phyloP scores from a whole-genome alignment of 768 basidiomycete species.

The Fistulinella prunicolor region DNA sequence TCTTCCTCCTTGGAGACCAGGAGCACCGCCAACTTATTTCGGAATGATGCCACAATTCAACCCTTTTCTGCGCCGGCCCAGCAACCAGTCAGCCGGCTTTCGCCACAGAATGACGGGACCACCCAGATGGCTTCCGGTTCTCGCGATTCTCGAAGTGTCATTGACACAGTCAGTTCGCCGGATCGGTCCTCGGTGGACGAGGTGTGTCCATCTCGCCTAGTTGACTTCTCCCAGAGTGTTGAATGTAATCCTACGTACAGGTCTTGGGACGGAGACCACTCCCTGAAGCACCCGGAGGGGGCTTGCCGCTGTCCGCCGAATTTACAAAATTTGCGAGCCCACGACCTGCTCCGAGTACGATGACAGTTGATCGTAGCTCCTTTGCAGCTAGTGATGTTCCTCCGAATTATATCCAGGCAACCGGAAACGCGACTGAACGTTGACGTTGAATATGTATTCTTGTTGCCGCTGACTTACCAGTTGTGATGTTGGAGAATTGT shows the following conservation, averaged over 20 bases:
- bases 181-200: conserved; percentile 15
- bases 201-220: conserved; percentile 6
- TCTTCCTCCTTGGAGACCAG: conserved; percentile 24
- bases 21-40: conserved; percentile 7
- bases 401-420: conserved; percentile 24
- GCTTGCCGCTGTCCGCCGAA: conserved; percentile 13
- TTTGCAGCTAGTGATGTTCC: conserved; percentile 17
- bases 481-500: too few relatives aligned
- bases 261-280: conserved; percentile 16
- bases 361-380: conserved; percentile 12
- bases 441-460: neutral
- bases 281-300: conserved; percentile 22
- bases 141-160: conserved; percentile 13
- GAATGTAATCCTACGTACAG: conserved; percentile 10
- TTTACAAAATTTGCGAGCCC: conserved; percentile 9
- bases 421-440: neutral
- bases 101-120: neutral
- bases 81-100: conserved; percentile 3
- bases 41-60: conserved; percentile 1
- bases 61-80: conserved; percentile 2
- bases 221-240: too few relatives aligned
- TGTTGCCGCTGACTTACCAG: neutral
- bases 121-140: neutral
- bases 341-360: conserved; percentile 2
- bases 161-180: conserved; percentile 3